Conservation (phyloP, 1,284 basidiomycete species). For the Mycosarcoma maydis region DNA sequence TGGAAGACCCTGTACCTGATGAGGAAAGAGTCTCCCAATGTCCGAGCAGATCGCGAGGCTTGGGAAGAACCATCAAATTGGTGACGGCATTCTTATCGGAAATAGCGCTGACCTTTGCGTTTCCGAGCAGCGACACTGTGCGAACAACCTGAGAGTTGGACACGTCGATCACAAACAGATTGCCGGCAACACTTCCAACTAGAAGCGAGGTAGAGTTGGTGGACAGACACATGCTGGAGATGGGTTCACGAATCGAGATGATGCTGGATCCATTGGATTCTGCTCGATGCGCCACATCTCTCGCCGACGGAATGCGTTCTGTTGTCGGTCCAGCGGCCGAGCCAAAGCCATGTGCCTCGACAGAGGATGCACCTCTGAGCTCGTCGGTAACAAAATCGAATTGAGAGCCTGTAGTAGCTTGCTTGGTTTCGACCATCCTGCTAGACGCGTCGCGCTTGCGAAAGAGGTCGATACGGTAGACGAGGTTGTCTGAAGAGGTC, state of each 20-base stretch:
- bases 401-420: constrained; percentile 12
- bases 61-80: constrained; percentile 34
- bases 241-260: constrained; percentile 51
- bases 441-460: constrained; percentile 65
- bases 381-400: constrained; percentile 38
- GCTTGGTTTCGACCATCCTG: constrained; percentile 28
- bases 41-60: constrained; percentile 47
- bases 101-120: constrained; percentile 32
- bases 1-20: constrained; percentile 13
- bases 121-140: constrained; percentile 71
- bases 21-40: constrained; percentile 29
- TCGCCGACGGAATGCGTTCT: constrained; percentile 18
- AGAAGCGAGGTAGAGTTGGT: constrained; percentile 74
- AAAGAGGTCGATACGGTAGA: constrained; percentile 82
- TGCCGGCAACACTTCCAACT: constrained; percentile 68
- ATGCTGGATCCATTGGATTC: constrained; percentile 27
- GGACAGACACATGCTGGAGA: constrained; percentile 80
- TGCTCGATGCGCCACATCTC: constrained; percentile 9
- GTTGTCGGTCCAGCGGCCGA: constrained; percentile 18
- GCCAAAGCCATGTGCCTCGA: constrained; percentile 32
- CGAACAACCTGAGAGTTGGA: constrained; percentile 88
- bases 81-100: constrained; percentile 53
- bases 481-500: constrained; percentile 72
- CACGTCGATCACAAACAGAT: constrained; percentile 85
- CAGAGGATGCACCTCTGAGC: constrained; percentile 19